Conservation (phyloP, 208 protist species). For the Strigomonas culicis region DNA sequence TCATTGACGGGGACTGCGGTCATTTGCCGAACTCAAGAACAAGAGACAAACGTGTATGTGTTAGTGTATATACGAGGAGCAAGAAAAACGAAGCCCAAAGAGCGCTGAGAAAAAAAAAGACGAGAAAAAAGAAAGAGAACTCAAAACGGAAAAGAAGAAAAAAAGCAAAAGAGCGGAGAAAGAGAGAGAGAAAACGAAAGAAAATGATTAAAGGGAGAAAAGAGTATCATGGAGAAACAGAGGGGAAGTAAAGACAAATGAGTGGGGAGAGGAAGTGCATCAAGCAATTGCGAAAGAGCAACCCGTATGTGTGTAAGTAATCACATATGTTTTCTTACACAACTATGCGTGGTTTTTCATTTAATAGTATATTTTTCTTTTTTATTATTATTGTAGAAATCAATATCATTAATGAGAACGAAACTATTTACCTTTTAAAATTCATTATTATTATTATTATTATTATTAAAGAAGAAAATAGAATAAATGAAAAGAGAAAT, state of each 20-base stretch:
- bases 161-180: neutral
- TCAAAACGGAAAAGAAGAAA: neutral
- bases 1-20: conserved; percentile 57
- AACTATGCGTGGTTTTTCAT: too few relatives aligned
- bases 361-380: too few relatives aligned
- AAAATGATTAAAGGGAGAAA: neutral
- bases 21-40: conserved; percentile 18
- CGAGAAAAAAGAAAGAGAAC: conserved; percentile 3
- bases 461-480: neutral
- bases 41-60: conserved; percentile 1
- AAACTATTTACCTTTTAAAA: conserved; percentile 2
- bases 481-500: neutral
- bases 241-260: neutral
- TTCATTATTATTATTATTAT: conserved; percentile 8
- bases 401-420: neutral
- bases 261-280: neutral
- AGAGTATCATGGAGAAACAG: neutral
- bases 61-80: neutral
- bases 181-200: neutral
- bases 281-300: too few relatives aligned
- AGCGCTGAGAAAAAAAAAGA: conserved; percentile 1
- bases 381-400: conserved; percentile 4
- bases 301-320: too few relatives aligned
- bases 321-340: too few relatives aligned
- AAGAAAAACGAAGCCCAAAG: neutral